These are phyloP conservation scores for Endocalyx cinctus DNA, from an alignment of 2,329 filamentous ascomycete genomes.

Conservation along the genomic window DNA sequence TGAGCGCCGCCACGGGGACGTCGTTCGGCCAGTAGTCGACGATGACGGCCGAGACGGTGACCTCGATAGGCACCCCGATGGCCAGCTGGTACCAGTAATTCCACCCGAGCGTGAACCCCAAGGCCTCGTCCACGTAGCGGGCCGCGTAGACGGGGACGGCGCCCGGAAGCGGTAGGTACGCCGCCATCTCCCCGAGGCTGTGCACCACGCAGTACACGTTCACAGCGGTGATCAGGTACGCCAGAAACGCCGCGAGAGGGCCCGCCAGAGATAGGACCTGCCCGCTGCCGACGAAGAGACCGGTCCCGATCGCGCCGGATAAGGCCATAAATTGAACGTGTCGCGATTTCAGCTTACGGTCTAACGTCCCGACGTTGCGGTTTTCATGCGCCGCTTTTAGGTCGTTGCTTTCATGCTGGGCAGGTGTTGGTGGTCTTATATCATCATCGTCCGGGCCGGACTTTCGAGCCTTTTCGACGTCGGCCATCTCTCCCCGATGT, in stretches of 20 bases:
- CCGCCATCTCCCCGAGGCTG: constrained; percentile 54
- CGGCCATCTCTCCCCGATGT: too few relatives aligned
- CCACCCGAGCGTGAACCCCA: constrained; percentile 46
- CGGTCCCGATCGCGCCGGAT: constrained; percentile 38
- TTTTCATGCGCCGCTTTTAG: neutral
- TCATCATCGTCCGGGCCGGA: too few relatives aligned
- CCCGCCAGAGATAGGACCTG: constrained; percentile 38
- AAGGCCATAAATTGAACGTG: constrained; percentile 39
- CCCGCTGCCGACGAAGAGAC: constrained; percentile 40
- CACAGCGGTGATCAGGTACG: constrained; percentile 39
- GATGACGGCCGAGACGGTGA: constrained; percentile 41
- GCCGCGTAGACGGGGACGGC: constrained; percentile 46
- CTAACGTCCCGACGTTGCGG: neutral
- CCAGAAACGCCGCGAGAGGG: constrained; percentile 36
- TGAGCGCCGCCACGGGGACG: constrained; percentile 23
- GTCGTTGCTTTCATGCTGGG: too few relatives aligned
- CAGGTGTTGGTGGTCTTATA: too few relatives aligned
- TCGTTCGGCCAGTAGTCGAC: constrained; percentile 39
- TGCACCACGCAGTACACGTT: constrained; percentile 45
- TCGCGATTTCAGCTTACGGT: constrained; percentile 11
- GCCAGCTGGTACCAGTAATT: constrained; percentile 49
- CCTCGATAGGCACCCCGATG: constrained; percentile 44
- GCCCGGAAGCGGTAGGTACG: constrained; percentile 56
- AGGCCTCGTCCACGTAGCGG: constrained; percentile 42
- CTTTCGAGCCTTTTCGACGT: too few relatives aligned